phyloP scores from a whole-genome alignment of 805 yeast species.

The Sugiyamaella mastotermitis region DNA sequence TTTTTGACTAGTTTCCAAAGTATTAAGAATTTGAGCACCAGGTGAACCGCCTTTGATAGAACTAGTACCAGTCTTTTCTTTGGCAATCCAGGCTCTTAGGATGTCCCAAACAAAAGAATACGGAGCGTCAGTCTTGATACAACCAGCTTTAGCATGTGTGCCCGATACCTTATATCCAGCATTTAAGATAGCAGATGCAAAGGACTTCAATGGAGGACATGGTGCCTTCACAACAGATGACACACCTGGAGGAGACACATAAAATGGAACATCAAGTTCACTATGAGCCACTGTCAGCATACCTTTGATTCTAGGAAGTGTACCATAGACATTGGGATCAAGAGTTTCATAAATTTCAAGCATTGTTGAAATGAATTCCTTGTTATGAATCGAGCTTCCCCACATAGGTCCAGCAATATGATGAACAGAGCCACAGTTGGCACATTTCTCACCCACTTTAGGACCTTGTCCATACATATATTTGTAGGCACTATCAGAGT shows the following conservation, averaged over 20 bases:
- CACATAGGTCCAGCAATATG: conserved; percentile 97
- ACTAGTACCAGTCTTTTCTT: conserved; percentile 29
- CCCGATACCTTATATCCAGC: conserved; percentile 76
- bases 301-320: conserved; percentile 80
- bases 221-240: conserved; percentile 74
- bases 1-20: conserved; percentile 22
- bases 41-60: conserved; percentile 30
- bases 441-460: conserved; percentile 49
- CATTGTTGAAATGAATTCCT: conserved; percentile 58
- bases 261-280: conserved; percentile 71
- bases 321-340: conserved; percentile 58
- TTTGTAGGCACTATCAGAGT: conserved; percentile 10
- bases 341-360: conserved; percentile 48
- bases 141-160: conserved; percentile 83
- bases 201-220: conserved; percentile 69
- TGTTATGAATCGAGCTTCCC: conserved; percentile 72
- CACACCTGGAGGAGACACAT: conserved; percentile 71
- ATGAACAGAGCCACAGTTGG: conserved; percentile 60
- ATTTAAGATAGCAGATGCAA: conserved; percentile 77
- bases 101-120: conserved; percentile 73
- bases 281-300: conserved; percentile 80
- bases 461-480: conserved; percentile 60
- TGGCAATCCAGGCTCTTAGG: conserved; percentile 53
- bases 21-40: conserved; percentile 25
- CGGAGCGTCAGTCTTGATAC: conserved; percentile 87